phyloP scores from a whole-genome alignment of 805 yeast genomes.

The Kuraishia ogatae region DNA sequence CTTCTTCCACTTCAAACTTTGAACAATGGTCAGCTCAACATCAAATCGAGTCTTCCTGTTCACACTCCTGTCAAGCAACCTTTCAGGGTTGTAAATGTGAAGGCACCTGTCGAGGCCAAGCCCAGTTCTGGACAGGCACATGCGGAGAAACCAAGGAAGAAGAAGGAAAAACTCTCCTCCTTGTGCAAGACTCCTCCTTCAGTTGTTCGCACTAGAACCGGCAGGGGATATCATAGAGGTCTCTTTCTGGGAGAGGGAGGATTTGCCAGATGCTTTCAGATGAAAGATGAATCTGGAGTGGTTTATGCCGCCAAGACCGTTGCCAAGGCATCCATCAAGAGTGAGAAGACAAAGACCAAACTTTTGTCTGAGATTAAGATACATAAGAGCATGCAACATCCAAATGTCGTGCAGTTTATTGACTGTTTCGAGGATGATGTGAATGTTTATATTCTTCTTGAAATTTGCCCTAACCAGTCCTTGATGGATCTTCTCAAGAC shows the following conservation, averaged over 20 bases:
- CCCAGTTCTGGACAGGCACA: background rate
- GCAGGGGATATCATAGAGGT: conserved; percentile 87
- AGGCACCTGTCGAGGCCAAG: conserved; percentile 31
- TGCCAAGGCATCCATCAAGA: conserved; percentile 88
- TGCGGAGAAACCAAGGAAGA: conserved; percentile 40
- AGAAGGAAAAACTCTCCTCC: conserved; percentile 83
- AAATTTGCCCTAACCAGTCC: conserved; percentile 92
- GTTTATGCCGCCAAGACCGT: conserved; percentile 95
- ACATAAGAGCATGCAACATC: conserved; percentile 82
- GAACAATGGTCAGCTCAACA: conserved; percentile 42
- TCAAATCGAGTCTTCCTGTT: conserved; percentile 25
- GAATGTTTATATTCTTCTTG: conserved; percentile 88
- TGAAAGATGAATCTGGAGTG: conserved; percentile 81
- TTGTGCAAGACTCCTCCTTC: conserved; percentile 97
- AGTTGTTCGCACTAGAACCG: conserved; percentile 76
- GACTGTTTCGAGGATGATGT: conserved; percentile 97
- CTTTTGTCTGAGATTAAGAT: conserved; percentile 90
- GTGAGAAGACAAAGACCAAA: conserved; percentile 81
- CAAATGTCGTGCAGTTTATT: conserved; percentile 83
- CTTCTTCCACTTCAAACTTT: conserved; percentile 42
- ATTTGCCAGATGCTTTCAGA: conserved; percentile 96
- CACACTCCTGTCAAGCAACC: conserved; percentile 5
- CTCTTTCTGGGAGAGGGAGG: conserved; percentile 96
- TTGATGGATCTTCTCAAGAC: conserved; percentile 85
- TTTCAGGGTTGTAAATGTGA: conserved; percentile 1